A percentile compares a stretch with the other conserved stretches of the same genome.
Conservation (phyloP, 192 early-diverging fungal genomes). For the Ambispora gerdemannii region DNA sequence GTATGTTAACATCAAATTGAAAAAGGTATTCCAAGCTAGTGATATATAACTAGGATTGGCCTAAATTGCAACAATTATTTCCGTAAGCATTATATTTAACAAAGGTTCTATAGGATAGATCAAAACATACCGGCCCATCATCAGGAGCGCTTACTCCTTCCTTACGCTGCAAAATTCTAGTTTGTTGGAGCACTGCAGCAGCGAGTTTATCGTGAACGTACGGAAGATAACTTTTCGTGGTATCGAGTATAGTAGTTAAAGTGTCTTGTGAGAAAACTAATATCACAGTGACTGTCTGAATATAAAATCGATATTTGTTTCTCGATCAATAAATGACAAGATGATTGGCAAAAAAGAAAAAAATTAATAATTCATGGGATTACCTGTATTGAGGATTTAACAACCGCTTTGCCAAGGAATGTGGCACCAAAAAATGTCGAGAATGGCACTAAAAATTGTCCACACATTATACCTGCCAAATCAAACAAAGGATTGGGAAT, state of each 20-base stretch:
- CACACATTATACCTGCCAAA: constrained; percentile 93
- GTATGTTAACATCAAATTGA: constrained; percentile 79
- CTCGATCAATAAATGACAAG: too few species aligned
- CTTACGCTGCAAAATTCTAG: constrained; percentile 31
- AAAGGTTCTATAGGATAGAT: too few species aligned
- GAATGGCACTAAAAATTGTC: constrained; percentile 87
- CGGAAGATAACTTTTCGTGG: constrained; percentile 51
- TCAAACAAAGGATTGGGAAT: constrained; percentile 98
- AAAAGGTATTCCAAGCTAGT: constrained; percentile 74
- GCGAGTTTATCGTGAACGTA: constrained; percentile 57
- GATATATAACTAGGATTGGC: constrained; percentile 51
- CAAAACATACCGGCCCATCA: constrained; percentile 16
- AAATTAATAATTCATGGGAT: not conserved
- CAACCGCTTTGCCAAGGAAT: constrained; percentile 85
- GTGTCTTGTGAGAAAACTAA: constrained; percentile 80
- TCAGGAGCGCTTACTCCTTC: constrained; percentile 27
- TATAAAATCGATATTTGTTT: constrained; percentile 4
- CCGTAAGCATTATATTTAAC: not conserved
- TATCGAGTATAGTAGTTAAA: constrained; percentile 52
- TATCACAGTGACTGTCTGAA: constrained; percentile 72
- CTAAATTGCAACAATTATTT: constrained; percentile 6
- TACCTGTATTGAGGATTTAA: constrained; percentile 86
- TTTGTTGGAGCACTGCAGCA: constrained; percentile 49
- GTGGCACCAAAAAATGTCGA: constrained; percentile 95
- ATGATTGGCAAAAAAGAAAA: too few species aligned